Conservation (phyloP, 768 basidiomycete genomes). For the Gloeophyllum trabeum region DNA sequence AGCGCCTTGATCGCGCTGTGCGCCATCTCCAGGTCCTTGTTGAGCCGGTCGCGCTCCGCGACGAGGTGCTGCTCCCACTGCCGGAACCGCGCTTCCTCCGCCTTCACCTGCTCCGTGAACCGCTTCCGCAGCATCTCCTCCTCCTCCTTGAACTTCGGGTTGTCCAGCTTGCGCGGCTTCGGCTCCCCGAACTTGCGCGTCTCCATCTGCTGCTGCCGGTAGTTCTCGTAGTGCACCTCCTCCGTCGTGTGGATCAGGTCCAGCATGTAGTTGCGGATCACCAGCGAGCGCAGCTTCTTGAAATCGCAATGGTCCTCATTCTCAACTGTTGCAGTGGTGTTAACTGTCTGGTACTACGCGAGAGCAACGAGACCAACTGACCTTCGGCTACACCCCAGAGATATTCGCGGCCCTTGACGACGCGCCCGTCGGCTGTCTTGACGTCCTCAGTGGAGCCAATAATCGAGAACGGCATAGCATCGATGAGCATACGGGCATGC, state of each 20-base stretch:
- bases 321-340: conserved; percentile 50
- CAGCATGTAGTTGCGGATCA: conserved; percentile 97
- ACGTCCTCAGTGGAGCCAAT: conserved; percentile 97
- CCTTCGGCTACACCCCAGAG: conserved; percentile 99
- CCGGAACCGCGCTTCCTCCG: conserved; percentile 94
- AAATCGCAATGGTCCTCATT: conserved; percentile 99
- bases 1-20: conserved; percentile 87
- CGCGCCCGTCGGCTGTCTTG: conserved; percentile 77
- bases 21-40: conserved; percentile 94
- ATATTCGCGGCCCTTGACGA: conserved; percentile 96
- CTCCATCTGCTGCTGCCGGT: conserved; percentile 98
- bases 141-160: conserved; percentile 99
- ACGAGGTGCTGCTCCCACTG: conserved; percentile 99
- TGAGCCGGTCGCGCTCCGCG: conserved; percentile 94
- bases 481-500: conserved; percentile 76
- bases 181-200: conserved; percentile 98
- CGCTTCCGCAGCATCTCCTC: conserved; percentile 93
- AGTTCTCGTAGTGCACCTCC: conserved; percentile 95
- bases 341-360: conserved; percentile 1
- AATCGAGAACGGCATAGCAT: conserved; percentile 96
- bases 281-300: conserved; percentile 88
- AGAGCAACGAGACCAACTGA: conserved; percentile 19
- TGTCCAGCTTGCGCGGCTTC: conserved; percentile 97
- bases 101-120: conserved; percentile 99
- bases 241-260: conserved; percentile 95